These are phyloP conservation scores for Gracilariopsis chorda DNA, from an alignment of 23 red algal species.

Conservation along the genomic window DNA sequence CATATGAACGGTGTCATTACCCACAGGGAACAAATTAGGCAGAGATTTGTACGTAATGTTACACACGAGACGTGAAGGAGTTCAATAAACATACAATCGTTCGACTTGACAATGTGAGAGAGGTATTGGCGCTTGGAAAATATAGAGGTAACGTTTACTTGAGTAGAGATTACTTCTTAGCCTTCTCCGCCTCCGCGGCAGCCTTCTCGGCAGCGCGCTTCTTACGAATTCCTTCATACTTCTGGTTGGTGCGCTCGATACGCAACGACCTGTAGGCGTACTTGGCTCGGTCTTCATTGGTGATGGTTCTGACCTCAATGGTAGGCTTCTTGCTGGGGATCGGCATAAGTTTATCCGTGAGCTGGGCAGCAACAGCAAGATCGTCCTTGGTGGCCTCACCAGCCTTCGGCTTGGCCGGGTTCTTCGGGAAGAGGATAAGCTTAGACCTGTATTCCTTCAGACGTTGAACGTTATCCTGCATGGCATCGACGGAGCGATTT, in stretches of 20 bases:
- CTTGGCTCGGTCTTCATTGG: slow-evolving; percentile 77
- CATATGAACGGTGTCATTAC: too few species aligned
- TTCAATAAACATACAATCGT: too few species aligned
- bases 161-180: slow-evolving; percentile 36
- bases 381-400: slow-evolving; percentile 82
- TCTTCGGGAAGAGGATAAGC: slow-evolving; percentile 93
- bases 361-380: slow-evolving; percentile 62
- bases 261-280: slow-evolving; percentile 76
- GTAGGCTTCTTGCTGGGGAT: slow-evolving; percentile 28
- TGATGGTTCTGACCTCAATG: slow-evolving; percentile 74
- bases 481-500: slow-evolving; percentile 84
- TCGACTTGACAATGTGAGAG: too few species aligned
- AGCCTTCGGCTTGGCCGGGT: slow-evolving; percentile 69
- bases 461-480: slow-evolving; percentile 90
- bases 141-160: slow-evolving; percentile 14
- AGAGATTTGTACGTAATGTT: too few species aligned
- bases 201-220: slow-evolving; percentile 81
- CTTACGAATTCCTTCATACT: slow-evolving; percentile 69
- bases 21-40: too few species aligned
- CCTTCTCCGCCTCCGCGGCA: slow-evolving; percentile 70
- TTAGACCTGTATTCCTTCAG: slow-evolving; percentile 97
- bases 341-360: slow-evolving; percentile 78
- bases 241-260: slow-evolving; percentile 64
- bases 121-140: too few species aligned
- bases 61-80: too few species aligned